Percentiles rank a stretch among this genome's conserved stretches.
phyloP scores from a whole-genome alignment of 306 rosid genomes.

The Lathyrus aphaca region DNA sequence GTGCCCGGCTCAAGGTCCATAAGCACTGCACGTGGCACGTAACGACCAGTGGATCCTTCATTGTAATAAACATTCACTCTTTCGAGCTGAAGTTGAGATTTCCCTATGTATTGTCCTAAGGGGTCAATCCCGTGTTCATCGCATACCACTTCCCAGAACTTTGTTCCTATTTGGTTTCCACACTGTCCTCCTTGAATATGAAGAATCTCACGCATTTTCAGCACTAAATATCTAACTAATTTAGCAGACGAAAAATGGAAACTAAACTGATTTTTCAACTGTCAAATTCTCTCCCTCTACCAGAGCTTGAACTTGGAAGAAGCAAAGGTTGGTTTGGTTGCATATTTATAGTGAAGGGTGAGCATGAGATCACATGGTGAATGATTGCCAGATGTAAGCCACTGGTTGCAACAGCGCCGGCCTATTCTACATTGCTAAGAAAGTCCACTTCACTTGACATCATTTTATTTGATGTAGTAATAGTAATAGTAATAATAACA shows the following conservation, averaged over 20 bases:
- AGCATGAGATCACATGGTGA: neutral
- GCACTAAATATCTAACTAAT: neutral
- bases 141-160: slow-evolving; percentile 13
- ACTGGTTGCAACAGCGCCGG: slow-evolving; percentile 39
- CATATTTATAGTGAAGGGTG: slow-evolving; percentile 14
- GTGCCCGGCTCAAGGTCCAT: slow-evolving; percentile 90
- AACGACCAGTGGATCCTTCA: slow-evolving; percentile 42
- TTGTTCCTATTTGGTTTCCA: slow-evolving; percentile 17
- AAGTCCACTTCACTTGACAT: slow-evolving; percentile 9
- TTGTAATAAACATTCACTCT: slow-evolving; percentile 22
- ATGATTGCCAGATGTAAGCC: slow-evolving; percentile 43
- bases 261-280: neutral
- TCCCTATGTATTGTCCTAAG: slow-evolving; percentile 12
- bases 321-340: slow-evolving; percentile 3
- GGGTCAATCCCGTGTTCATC: slow-evolving; percentile 24
- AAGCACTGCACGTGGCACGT: slow-evolving; percentile 76
- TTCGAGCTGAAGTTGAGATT: slow-evolving; percentile 18
- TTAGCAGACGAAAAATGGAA: neutral
- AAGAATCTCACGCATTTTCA: slow-evolving; percentile 26
- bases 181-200: slow-evolving; percentile 25
- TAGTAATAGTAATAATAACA: neutral
- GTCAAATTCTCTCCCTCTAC: neutral
- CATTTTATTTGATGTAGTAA: slow-evolving; percentile 1
- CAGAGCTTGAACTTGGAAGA: slow-evolving; percentile 1
- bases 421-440: slow-evolving; percentile 19